Evolutionary conservation across 257 asterid species (phyloP), one percentile per base, ranked within the genome.

Genomic region (Anisodus tanguticus): DNA sequence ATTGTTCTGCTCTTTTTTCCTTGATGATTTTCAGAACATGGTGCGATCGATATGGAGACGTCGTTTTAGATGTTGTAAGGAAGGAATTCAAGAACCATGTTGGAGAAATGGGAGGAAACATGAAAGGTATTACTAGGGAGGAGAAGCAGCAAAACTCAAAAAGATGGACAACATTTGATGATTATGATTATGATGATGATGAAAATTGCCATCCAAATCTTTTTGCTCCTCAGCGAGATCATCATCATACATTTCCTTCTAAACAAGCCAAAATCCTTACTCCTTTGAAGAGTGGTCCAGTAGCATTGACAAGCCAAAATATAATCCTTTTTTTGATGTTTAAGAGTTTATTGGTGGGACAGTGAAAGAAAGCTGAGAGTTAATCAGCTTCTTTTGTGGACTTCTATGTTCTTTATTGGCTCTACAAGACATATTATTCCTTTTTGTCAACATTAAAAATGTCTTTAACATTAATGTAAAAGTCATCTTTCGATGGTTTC

Each of bases 11-110:
- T 39, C 22, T 37, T 47, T 39, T 9, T 37, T 55, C 51, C 26
- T 69, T 62, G 64, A 26, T 31, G 64, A 77, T 4, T 84, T 77
- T 80, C 86, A 93, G 97, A 86, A 39, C 89, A 84, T 93, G 95
- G 94, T 93, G 97, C 55, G 95, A 94, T 81, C 82, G 81, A 51
- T 88, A 90, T 26, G 97, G 93, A 2, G 91, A 91, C 37, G 85
- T 93, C 0, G 95, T 93, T 78, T 82, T 93, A 66, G 96, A 91
- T 22, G 95, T 93, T 59, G 98, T 92, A 53, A 88, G 94, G 79
- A 92, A 91, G 88, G 96, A 92, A 76, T 93, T 91, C 94, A 93
- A 93, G 86, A 88, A 89, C 47, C 98, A 93, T 88, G 87, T 89
- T 83, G 92, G 90, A 83, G 90, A 91, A 80, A 91, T 84, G 92